A percentile compares a stretch with the other conserved stretches of the same genome.
phyloP scores from a whole-genome alignment of 352 stramenopile species.

The Phytophthora melonis region DNA sequence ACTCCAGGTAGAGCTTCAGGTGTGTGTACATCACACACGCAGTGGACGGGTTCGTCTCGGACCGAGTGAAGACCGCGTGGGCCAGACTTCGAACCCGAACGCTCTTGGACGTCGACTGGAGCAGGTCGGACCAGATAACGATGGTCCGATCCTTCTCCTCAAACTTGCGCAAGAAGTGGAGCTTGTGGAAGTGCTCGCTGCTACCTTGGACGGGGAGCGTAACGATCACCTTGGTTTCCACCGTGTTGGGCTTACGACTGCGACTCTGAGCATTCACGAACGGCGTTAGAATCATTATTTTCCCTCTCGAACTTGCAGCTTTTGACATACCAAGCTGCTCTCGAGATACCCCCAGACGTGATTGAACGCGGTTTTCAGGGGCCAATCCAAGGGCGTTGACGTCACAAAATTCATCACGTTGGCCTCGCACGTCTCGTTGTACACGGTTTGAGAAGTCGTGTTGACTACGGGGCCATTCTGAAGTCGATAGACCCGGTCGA shows the following conservation, averaged over 20 bases:
- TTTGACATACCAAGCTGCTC: constrained; percentile 18
- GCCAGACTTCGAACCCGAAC: constrained; percentile 10
- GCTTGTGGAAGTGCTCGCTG: constrained; percentile 14
- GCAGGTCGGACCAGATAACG: constrained; percentile 23
- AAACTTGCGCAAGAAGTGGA: constrained; percentile 30
- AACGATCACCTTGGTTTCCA: neutral
- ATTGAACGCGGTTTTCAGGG: constrained; percentile 11
- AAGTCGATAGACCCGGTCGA: constrained; percentile 17
- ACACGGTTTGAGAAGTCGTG: constrained; percentile 1
- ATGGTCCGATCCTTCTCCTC: constrained; percentile 21
- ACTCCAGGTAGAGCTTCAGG: constrained; percentile 26
- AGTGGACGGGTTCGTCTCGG: neutral
- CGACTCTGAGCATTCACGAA: neutral
- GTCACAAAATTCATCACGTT: constrained; percentile 28
- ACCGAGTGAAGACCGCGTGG: constrained; percentile 21
- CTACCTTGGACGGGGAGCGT: neutral
- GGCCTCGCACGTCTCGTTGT: constrained; percentile 20
- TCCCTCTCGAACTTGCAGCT: too few species aligned
- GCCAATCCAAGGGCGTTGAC: constrained; percentile 23
- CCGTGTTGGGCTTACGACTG: constrained; percentile 20
- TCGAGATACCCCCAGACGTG: constrained; percentile 30
- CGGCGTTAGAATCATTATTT: neutral
- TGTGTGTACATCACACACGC: constrained; percentile 19
- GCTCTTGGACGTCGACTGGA: constrained; percentile 22
- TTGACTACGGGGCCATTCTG: neutral